These are phyloP conservation scores for Phytopythium ostracodes DNA, from an alignment of 352 stramenopile species.

Conservation along the genomic window DNA sequence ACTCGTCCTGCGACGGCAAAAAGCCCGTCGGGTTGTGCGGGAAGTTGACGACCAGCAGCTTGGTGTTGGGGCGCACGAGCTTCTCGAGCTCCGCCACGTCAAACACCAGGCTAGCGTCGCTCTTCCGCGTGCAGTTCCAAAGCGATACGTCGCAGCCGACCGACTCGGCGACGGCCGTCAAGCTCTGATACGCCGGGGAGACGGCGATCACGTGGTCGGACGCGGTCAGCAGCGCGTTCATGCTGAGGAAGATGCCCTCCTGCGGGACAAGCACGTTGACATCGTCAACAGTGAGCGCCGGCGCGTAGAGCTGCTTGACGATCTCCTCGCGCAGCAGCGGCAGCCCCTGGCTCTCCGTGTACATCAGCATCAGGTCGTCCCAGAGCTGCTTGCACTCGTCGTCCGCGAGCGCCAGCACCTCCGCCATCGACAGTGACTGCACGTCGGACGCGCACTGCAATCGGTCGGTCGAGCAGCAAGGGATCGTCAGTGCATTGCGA, in stretches of 20 bases:
- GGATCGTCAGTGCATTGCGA: background rate
- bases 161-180: conserved; percentile 29
- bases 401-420: conserved; percentile 35
- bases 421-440: conserved; percentile 28
- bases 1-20: conserved; percentile 33
- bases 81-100: conserved; percentile 30
- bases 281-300: conserved; percentile 14
- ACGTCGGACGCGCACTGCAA: conserved; percentile 39
- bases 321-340: conserved; percentile 39
- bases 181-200: conserved; percentile 50
- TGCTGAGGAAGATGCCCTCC: conserved; percentile 61
- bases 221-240: conserved; percentile 37
- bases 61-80: conserved; percentile 40
- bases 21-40: conserved; percentile 71
- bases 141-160: conserved; percentile 34
- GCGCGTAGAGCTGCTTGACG: conserved; percentile 22
- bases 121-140: conserved; percentile 20
- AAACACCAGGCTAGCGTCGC: conserved; percentile 25
- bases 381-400: conserved; percentile 40
- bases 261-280: conserved; percentile 43
- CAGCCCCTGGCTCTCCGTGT: conserved; percentile 40
- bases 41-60: conserved; percentile 73
- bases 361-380: conserved; percentile 31
- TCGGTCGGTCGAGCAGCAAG: background rate
- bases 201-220: conserved; percentile 51